Percentiles rank a stretch among this genome's conserved stretches.
Conservation (phyloP, 805 yeast species). For the Yamadazyma ubonensis region DNA sequence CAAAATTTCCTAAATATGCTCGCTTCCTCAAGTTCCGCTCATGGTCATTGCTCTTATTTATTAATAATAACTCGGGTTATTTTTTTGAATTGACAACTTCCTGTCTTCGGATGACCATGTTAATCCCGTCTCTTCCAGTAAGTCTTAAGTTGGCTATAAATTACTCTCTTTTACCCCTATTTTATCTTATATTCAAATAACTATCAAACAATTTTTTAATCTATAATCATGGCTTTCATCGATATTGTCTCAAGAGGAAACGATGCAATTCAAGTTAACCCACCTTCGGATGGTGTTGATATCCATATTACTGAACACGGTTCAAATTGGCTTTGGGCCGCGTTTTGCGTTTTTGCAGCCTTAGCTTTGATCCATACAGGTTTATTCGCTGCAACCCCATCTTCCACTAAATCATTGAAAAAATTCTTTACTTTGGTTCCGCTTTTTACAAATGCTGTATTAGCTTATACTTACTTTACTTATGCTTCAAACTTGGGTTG, state of each 20-base stretch:
- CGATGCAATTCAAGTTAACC: constrained; percentile 44
- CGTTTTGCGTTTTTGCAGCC: constrained; percentile 46
- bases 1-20: neutral
- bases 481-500: constrained; percentile 60
- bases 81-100: neutral
- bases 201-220: neutral
- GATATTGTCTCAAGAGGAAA: constrained; percentile 23
- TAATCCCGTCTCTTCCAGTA: neutral
- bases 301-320: constrained; percentile 56
- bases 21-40: constrained; percentile 2
- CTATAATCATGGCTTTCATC: constrained; percentile 8
- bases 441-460: constrained; percentile 37
- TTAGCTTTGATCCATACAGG: constrained; percentile 30
- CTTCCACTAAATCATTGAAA: constrained; percentile 26
- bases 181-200: neutral
- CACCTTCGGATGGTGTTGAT: constrained; percentile 39
- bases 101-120: neutral
- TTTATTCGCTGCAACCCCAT: constrained; percentile 24
- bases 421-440: constrained; percentile 42
- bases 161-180: constrained; percentile 11
- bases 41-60: neutral
- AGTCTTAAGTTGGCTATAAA: neutral
- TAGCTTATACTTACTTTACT: constrained; percentile 53
- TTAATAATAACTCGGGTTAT: neutral
- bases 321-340: constrained; percentile 70